These are phyloP conservation scores for Apiospora malaysiana DNA, from an alignment of 2,329 filamentous ascomycete genomes.

Conservation along the genomic window DNA sequence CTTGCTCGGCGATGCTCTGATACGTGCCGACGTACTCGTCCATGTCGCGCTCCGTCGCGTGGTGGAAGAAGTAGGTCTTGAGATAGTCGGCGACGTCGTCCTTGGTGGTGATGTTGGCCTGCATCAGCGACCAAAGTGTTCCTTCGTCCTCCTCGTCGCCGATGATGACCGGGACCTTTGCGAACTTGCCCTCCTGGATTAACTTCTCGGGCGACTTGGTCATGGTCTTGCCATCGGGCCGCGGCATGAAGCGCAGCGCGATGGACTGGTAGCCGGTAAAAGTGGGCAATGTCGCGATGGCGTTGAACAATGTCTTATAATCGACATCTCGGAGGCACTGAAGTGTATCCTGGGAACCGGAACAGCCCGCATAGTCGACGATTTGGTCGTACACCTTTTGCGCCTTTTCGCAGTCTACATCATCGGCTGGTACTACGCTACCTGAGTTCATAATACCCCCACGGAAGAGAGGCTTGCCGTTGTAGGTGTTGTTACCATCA, in stretches of 20 bases:
- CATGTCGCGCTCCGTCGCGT: slow-evolving; percentile 52
- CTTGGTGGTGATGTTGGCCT: slow-evolving; percentile 69
- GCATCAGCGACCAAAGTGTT: slow-evolving; percentile 74
- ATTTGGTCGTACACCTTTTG: slow-evolving; percentile 70
- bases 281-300: slow-evolving; percentile 72
- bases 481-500: slow-evolving; percentile 74
- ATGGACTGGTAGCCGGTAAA: slow-evolving; percentile 72
- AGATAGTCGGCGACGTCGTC: slow-evolving; percentile 68
- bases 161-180: slow-evolving; percentile 67
- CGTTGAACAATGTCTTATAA: slow-evolving; percentile 66
- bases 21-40: slow-evolving; percentile 69
- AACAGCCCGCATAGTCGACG: slow-evolving; percentile 67
- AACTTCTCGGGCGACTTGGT: slow-evolving; percentile 68
- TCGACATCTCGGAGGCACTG: slow-evolving; percentile 67
- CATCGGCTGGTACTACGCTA: slow-evolving; percentile 63
- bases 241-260: slow-evolving; percentile 75
- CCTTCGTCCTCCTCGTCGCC: slow-evolving; percentile 84
- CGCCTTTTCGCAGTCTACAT: slow-evolving; percentile 69
- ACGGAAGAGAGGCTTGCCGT: slow-evolving; percentile 76
- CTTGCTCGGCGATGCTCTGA: slow-evolving; percentile 49
- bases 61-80: slow-evolving; percentile 61
- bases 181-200: slow-evolving; percentile 56
- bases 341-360: slow-evolving; percentile 60
- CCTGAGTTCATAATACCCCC: slow-evolving; percentile 81
- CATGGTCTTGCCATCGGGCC: slow-evolving; percentile 71